Conservation (phyloP, 2,329 filamentous ascomycete species). For the Huntiella decipiens region DNA sequence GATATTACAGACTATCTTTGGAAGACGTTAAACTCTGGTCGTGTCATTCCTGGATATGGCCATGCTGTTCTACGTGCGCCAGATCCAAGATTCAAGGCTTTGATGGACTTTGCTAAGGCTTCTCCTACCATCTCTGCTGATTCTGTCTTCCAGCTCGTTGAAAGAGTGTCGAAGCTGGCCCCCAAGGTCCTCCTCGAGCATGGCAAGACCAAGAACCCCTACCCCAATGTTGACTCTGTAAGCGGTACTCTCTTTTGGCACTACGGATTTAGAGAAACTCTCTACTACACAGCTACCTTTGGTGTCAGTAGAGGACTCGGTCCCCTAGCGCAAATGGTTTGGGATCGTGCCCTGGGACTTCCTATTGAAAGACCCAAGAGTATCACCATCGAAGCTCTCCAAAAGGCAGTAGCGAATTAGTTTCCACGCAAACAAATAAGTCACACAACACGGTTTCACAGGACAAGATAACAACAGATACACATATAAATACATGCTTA, state of each 20-base stretch:
- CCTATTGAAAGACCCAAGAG: slow-evolving; percentile 97
- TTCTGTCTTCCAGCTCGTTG: slow-evolving; percentile 84
- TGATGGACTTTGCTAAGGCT: slow-evolving; percentile 84
- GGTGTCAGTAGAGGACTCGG: slow-evolving; percentile 56
- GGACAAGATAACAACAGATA: background rate
- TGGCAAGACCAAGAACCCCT: slow-evolving; percentile 96
- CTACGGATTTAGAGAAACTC: slow-evolving; percentile 90
- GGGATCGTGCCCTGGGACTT: slow-evolving; percentile 82
- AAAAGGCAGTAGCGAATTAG: slow-evolving; percentile 41
- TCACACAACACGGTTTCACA: background rate
- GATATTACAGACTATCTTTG: slow-evolving; percentile 83
- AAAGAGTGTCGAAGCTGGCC: slow-evolving; percentile 81
- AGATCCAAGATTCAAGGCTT: slow-evolving; percentile 84
- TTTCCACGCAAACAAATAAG: background rate
- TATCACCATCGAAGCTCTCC: slow-evolving; percentile 74
- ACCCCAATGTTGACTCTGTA: slow-evolving; percentile 87
- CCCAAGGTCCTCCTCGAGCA: slow-evolving; percentile 82
- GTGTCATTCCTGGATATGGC: slow-evolving; percentile 86
- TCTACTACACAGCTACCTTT: slow-evolving; percentile 74
- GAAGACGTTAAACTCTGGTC: slow-evolving; percentile 79
- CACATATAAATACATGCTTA: background rate
- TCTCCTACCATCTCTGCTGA: slow-evolving; percentile 71
- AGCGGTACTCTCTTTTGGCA: slow-evolving; percentile 95
- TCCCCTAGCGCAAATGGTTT: slow-evolving; percentile 83
- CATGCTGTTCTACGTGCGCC: slow-evolving; percentile 94